Base-by-base conservation (phyloP, 805 yeast genomes). In the Cephaloascus albidus region DNA sequence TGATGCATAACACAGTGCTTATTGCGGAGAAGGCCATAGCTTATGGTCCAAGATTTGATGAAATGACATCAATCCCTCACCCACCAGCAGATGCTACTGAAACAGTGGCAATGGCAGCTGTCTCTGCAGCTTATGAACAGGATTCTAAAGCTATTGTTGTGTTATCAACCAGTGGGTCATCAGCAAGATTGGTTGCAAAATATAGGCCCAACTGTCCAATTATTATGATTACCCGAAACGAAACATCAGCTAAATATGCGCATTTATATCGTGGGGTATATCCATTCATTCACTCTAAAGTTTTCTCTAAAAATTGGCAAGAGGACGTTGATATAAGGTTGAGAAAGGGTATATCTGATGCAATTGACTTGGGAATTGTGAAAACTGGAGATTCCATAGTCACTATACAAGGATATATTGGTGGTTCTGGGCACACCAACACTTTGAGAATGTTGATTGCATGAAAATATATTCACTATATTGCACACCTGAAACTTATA, bases 341-440 rank as follows among this genome's bases (percentile, higher is more conserved):
- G 63, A 76, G 83, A 68, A 83, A 83, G 80, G 97, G 96, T 65
- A 81, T 90, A 61, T 71, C 78, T 52, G 88, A 85, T 73, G 96
- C 96, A 52, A 74, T 81, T 56, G 81, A 76, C 48, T 78, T 89
- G 55, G 95, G 95, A 55, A 78, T 93, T 68, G 72, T 93, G 62
- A 66, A 70, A 54, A 81, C 78, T 67, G 96, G 96, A 67, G 96
- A 88, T 64, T 71, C 84, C 45, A 83, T 87, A 54, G 86, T 93
- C 51, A 85, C 95, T 60, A 84, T 93, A 66, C 98, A 93, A 77
- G 98, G 98, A 65, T 93, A 95, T 90, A 85, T 95, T 60, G 84
- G 90, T 65, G 97, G 97, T 72, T 76, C 87, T 51, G 98, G 98
- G 62, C 96, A 93, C 82, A 85, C 98, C 60, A 93, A 93, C 85